Conservation (phyloP, 2,329 filamentous ascomycete species). For the Pleurostoma richardsiae region DNA sequence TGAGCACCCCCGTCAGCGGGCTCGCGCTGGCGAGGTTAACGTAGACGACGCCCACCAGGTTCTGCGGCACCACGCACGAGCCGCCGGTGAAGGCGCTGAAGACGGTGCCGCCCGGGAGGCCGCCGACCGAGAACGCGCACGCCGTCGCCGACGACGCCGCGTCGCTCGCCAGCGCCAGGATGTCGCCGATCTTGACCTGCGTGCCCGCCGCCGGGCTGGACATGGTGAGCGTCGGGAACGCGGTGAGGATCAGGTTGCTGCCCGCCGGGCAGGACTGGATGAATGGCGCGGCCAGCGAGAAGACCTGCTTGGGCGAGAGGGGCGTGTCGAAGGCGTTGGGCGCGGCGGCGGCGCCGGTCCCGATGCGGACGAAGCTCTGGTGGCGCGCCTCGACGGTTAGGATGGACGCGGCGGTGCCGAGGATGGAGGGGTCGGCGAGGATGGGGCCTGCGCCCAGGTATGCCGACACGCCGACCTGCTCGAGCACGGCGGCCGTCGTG, state of each 20-base stretch:
- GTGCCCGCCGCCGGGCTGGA: constrained; percentile 34
- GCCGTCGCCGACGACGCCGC: constrained; percentile 46
- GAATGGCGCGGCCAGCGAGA: constrained; percentile 69
- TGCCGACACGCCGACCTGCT: constrained; percentile 70
- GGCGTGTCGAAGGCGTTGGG: constrained; percentile 67
- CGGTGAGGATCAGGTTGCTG: constrained; percentile 56
- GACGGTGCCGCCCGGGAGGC: constrained; percentile 49
- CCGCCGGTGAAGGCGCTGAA: constrained; percentile 53
- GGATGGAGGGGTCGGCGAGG: constrained; percentile 52
- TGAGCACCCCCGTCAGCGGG: constrained; percentile 45
- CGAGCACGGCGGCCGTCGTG: constrained; percentile 62
- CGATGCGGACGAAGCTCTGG: constrained; percentile 65
- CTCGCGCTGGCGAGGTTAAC: constrained; percentile 56
- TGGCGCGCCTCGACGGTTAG: constrained; percentile 70
- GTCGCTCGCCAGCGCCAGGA: constrained; percentile 43
- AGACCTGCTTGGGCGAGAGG: constrained; percentile 63
- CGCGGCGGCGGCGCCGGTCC: constrained; percentile 51
- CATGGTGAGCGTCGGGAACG: constrained; percentile 57
- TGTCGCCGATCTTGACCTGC: constrained; percentile 32
- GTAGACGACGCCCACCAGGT: constrained; percentile 60
- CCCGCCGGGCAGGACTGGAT: constrained; percentile 65
- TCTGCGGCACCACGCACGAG: constrained; percentile 57
- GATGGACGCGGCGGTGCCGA: constrained; percentile 64
- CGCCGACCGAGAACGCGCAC: constrained; percentile 65
- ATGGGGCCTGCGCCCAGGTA: constrained; percentile 68